Percentiles rank a stretch among this genome's conserved stretches.
Conservation (phyloP, 805 yeast species). For the Saccharomycopsis oosterbeekiorum region DNA sequence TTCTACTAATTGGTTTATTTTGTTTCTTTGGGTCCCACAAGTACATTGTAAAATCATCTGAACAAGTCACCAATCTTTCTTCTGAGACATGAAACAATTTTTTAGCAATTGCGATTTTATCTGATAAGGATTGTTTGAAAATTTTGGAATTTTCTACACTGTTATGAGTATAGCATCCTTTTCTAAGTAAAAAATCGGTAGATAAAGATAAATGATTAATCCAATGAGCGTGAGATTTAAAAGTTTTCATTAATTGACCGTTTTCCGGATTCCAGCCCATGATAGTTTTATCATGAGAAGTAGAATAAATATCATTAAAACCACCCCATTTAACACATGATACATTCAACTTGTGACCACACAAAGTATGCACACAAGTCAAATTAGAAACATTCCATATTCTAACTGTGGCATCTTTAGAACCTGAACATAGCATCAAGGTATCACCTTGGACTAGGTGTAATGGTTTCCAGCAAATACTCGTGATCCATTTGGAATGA, state of each 20-base stretch:
- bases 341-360: constrained; percentile 83
- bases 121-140: constrained; percentile 34
- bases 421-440: constrained; percentile 63
- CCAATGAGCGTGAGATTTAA: constrained; percentile 95
- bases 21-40: constrained; percentile 86
- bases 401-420: constrained; percentile 83
- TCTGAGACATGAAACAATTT: constrained; percentile 43
- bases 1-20: constrained; percentile 76
- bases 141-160: constrained; percentile 27
- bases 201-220: constrained; percentile 88
- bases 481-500: constrained; percentile 82
- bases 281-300: constrained; percentile 90
- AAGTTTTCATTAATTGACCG: constrained; percentile 69
- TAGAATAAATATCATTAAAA: constrained; percentile 68
- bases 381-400: constrained; percentile 81
- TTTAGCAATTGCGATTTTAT: constrained; percentile 49
- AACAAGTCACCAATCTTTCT: constrained; percentile 87
- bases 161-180: constrained; percentile 49
- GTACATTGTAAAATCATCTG: constrained; percentile 97
- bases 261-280: constrained; percentile 79
- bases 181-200: constrained; percentile 78
- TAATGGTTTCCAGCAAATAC: constrained; percentile 89
- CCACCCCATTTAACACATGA: constrained; percentile 99
- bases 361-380: constrained; percentile 55
- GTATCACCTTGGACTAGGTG: constrained; percentile 60